A percentile compares a stretch with the other conserved stretches of the same genome.
Conservation (phyloP, 441 rosid genomes). For the Gossypium lobatum region DNA sequence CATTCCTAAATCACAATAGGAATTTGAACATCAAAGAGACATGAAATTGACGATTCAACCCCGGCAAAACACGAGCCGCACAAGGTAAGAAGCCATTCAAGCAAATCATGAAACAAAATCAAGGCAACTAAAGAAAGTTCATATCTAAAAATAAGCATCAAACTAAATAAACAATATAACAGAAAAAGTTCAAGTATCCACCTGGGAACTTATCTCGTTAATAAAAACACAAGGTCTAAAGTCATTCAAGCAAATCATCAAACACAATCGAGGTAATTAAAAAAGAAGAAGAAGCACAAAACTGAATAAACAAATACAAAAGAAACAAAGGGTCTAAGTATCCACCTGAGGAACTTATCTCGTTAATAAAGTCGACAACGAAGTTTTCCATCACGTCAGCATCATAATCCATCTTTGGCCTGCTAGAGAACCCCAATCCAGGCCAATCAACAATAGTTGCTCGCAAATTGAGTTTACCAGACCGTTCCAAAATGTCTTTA, state of each 20-base stretch:
- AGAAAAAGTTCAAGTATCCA: too few relatives aligned
- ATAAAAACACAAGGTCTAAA: not conserved
- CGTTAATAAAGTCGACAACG: slow-evolving; percentile 66
- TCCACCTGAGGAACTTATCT: slow-evolving; percentile 47
- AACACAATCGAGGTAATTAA: not conserved
- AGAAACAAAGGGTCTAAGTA: not conserved
- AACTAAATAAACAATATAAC: too few relatives aligned
- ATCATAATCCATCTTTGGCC: slow-evolving; percentile 77
- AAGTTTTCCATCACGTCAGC: slow-evolving; percentile 86
- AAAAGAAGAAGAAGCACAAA: not conserved
- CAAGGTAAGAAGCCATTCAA: not conserved
- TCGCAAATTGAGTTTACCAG: slow-evolving; percentile 43
- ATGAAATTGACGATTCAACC: too few relatives aligned
- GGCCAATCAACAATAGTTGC: slow-evolving; percentile 89
- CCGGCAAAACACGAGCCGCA: not conserved
- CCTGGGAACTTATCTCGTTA: too few relatives aligned
- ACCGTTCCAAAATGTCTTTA: slow-evolving; percentile 47
- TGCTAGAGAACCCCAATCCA: slow-evolving; percentile 68
- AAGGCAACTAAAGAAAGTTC: not conserved
- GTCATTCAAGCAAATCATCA: not conserved
- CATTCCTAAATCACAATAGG: not conserved
- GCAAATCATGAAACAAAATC: not conserved
- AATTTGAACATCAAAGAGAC: too few relatives aligned
- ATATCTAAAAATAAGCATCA: not conserved
- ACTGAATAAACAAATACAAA: too few relatives aligned